Base-by-base conservation (phyloP, 1,139 yeast genomes). In the Wickerhamiella infanticola region DNA sequence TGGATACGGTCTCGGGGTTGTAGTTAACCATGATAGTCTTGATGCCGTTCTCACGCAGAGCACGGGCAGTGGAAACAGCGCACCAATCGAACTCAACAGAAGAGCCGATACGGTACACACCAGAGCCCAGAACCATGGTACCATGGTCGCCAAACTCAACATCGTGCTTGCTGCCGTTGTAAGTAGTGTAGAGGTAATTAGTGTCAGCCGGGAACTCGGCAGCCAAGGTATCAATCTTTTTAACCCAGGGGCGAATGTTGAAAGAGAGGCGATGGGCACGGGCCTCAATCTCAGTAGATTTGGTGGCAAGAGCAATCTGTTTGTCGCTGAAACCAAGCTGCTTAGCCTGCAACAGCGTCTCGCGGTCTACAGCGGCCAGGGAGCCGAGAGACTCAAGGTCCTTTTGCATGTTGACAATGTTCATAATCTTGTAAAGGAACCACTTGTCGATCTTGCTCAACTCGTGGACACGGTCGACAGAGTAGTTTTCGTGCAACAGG, bases 31-130 rank as follows among this genome's bases (percentile, higher is more conserved):
- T 90, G 53, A 90, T 79, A 42, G 98, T 90, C 67, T 81, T 84
- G 63, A 77, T 79, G 52, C 94, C 94, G 48, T 80, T 73, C 48
- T 77, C 81, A 66, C 98, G 79, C 59, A 90, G 75, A 41, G 97
- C 86, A 63, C 97, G 80, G 47, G 94, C 96, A 48, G 98, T 82
- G 51, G 94, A 77, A 51, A 90, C 98, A 44, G 97, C 98, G 74
- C 98, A 90, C 98, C 98, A 90, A 67, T 90, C 98, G 58, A 90
- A 90, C 68, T 90, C 98, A 50, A 90, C 98, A 26, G 97, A 88
- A 3, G 97, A 88, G 50, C 98, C 98, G 63, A 90, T 90, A 67
- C 98, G 78, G 74, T 90, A 90, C 46, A 90, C 98, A 69, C 98
- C 98, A 9, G 97, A 88, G 47, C 98, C 98, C 55, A 90, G 73